phyloP scores from a whole-genome alignment of 345 rosid genomes.

The Citrus trifoliata region DNA sequence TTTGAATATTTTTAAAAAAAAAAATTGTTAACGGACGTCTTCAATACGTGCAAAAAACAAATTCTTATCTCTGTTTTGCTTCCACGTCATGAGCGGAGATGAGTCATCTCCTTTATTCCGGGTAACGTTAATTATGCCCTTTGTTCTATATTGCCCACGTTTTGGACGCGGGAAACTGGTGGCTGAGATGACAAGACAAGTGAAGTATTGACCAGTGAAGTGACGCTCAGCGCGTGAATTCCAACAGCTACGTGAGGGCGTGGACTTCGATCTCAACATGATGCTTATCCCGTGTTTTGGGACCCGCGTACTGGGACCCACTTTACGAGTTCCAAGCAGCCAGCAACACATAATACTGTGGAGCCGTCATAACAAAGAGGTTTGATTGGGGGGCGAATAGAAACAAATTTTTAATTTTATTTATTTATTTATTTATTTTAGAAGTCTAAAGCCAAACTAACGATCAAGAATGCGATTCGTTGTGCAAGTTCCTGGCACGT shows the following conservation, averaged over 20 bases:
- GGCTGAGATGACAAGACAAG: not conserved
- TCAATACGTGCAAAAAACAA: not conserved
- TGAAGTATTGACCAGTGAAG: not conserved
- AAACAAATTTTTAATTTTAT: no score
- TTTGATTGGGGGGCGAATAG: no score
- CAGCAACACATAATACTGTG: not conserved
- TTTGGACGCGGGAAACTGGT: conserved; percentile 9
- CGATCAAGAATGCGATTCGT: not conserved
- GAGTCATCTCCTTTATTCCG: not conserved
- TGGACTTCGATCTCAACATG: not conserved
- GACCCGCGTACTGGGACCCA: not conserved
- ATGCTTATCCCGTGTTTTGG: not conserved
- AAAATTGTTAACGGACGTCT: no score
- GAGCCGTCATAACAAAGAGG: not conserved
- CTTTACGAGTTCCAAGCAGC: no score
- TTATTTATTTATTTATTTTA: no score
- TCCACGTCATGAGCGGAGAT: not conserved
- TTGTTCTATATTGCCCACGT: not conserved
- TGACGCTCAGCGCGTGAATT: not conserved
- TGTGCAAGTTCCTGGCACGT: not conserved
- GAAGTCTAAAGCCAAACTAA: not conserved
- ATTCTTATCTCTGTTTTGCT: not conserved
- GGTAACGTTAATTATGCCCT: not conserved
- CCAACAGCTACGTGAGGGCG: not conserved
- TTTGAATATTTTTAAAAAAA: no score